These are phyloP conservation scores for Planoprotostelium fungivorum DNA, from an alignment of 78 protist species.

Conservation along the genomic window DNA sequence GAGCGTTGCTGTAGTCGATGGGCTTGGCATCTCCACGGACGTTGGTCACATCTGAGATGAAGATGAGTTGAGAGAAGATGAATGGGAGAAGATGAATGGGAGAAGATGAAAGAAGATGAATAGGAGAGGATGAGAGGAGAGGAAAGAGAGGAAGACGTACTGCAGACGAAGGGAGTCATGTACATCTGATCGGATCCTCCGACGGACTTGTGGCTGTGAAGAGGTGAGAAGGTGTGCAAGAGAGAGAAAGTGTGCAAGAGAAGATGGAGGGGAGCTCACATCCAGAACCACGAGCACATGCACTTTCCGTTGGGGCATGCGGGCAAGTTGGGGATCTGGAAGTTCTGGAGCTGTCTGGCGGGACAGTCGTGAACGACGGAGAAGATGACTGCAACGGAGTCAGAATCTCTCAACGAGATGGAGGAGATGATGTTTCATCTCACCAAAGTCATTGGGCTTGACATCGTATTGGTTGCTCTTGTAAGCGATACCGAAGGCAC, in stretches of 20 bases:
- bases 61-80: no score
- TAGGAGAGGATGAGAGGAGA: no score
- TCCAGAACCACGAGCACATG: no score
- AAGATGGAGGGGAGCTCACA: neutral
- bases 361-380: neutral
- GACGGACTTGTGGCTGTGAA: neutral
- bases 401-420: neutral
- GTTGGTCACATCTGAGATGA: neutral
- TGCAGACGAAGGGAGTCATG: neutral
- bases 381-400: neutral
- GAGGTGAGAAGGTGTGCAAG: neutral
- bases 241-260: neutral
- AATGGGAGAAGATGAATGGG: no score
- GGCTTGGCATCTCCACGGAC: neutral
- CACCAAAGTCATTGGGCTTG: neutral
- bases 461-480: conserved; percentile 1
- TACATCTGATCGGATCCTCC: neutral
- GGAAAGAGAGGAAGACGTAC: no score
- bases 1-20: neutral
- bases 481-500: neutral
- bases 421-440: neutral
- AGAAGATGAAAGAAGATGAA: no score
- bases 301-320: neutral
- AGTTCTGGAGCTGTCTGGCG: neutral
- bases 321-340: neutral